Evolutionary conservation across 441 rosid genomes (phyloP), one percentile per base, ranked within the genome.

Genomic region (Erodium texanum): DNA sequence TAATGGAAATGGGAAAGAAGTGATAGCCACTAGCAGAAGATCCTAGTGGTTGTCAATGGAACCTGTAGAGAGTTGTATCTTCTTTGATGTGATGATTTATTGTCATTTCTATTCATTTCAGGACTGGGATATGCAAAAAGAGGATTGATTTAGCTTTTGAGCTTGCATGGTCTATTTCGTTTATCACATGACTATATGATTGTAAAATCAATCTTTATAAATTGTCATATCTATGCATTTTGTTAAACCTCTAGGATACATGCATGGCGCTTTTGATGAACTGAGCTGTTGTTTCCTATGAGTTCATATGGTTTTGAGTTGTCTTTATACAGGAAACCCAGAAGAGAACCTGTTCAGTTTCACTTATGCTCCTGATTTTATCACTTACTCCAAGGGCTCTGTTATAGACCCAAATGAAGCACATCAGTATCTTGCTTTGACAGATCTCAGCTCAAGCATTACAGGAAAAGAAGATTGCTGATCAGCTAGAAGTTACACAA

Each of bases 311-410:
- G 38, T 41, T 20, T 70, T 23, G 59, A 41, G 56, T 43, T 19
- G 9, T 75, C 48, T 74, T 75, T 66, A 14, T 71, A 8, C 16
- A 89, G 90, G 84, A 87, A 80, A 63, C 81, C 85, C 15, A 93
- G 92, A 32, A 74, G 64, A 59, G 82, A 93, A 86, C 79, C 74
- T 81, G 0, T 72, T 90, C 12, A 81, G 88, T 68, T 82, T 88
- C 71, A 85, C 95, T 0, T 93, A 93, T 71, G 96, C 89, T 71
- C 97, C 98, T 71, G 98, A 93, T 72, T 96, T 97, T 24, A 74
- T 93, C 43, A 82, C 84, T 16, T 87, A 87, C 71, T 88, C 88
- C 3, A 87, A 86, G 80, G 99, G 98, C 56, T 91, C 80, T 81
- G 92, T 93, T 24, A 93, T 85, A 76, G 87, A 86, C 65, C 86